Evolutionary conservation across 371 early-diverging fungal species (phyloP).

Genomic region (Mucor lusitanicus): DNA sequence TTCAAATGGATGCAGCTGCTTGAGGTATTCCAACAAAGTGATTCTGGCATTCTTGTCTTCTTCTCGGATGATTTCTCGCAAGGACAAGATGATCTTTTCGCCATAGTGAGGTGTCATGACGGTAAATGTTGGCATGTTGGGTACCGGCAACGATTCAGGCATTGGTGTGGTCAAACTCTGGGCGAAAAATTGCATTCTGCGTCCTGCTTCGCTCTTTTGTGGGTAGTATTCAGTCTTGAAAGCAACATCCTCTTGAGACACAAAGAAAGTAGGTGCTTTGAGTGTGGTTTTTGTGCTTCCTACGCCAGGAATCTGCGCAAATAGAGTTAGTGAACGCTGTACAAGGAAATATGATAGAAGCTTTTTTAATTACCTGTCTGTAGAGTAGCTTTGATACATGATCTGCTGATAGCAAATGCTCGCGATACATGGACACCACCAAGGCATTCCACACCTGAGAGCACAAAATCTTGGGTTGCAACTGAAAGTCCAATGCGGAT

Average conservation of each 20-base stretch:
- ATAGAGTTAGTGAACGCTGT: neutral
- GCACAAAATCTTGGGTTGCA: conserved; percentile 75
- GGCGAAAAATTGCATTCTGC: conserved; percentile 88
- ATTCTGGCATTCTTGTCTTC: conserved; percentile 80
- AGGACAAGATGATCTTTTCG: conserved; percentile 83
- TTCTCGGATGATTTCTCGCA: conserved; percentile 84
- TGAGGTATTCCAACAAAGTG: conserved; percentile 83
- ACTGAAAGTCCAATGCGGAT: conserved; percentile 64
- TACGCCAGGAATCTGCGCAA: conserved; percentile 35
- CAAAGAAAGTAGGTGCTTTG: conserved; percentile 81
- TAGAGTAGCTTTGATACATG: conserved; percentile 77
- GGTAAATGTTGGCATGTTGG: conserved; percentile 86
- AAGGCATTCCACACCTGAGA: conserved; percentile 90
- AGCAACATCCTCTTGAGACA: conserved; percentile 78
- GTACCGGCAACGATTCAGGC: conserved; percentile 82
- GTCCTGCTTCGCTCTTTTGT: conserved; percentile 76
- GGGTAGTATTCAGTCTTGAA: conserved; percentile 79
- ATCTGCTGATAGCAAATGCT: conserved; percentile 78
- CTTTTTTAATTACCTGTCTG: conserved; percentile 56
- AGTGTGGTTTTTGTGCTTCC: conserved; percentile 65
- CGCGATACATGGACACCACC: conserved; percentile 85
- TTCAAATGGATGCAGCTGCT: conserved; percentile 80
- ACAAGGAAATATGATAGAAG: neutral
- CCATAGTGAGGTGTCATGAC: conserved; percentile 88
- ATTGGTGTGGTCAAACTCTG: conserved; percentile 84